Conservation (phyloP, 768 basidiomycete genomes). For the Termitomyces heimii region DNA sequence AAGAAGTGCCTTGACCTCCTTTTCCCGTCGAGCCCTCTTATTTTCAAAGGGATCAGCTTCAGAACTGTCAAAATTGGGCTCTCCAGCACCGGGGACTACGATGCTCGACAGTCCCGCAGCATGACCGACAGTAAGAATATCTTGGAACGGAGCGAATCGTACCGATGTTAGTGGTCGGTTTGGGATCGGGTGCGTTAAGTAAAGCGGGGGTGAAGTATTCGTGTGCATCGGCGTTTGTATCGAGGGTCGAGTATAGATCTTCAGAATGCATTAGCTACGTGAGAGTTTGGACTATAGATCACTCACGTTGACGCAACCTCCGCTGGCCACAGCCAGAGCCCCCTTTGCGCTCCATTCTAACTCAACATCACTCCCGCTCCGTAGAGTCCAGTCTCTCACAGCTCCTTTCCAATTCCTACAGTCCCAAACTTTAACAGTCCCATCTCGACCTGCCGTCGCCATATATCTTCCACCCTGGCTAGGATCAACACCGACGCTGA, state of each 20-base stretch:
- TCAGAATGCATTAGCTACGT: background rate
- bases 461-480: conserved; percentile 85
- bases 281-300: background rate
- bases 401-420: conserved; percentile 92
- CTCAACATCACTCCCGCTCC: conserved; percentile 58
- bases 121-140: conserved; percentile 79
- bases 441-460: conserved; percentile 85
- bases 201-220: conserved; percentile 66
- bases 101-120: conserved; percentile 74
- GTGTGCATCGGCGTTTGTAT: conserved; percentile 52
- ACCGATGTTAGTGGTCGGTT: conserved; percentile 69
- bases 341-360: conserved; percentile 87
- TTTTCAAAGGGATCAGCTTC: conserved; percentile 97
- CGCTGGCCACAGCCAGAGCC: conserved; percentile 71
- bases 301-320: conserved; percentile 79
- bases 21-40: conserved; percentile 72
- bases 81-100: conserved; percentile 88
- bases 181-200: conserved; percentile 84
- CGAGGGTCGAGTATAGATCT: conserved; percentile 71
- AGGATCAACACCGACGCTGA: conserved; percentile 76
- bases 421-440: conserved; percentile 94
- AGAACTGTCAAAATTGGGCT: conserved; percentile 88
- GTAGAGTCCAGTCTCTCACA: conserved; percentile 68
- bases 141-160: conserved; percentile 87
- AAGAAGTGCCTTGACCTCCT: conserved; percentile 84